Evolutionary conservation across 2,329 filamentous ascomycete species (phyloP), one percentile per base, ranked within the genome.

Genomic region (Atkinsonella hypoxylon): DNA sequence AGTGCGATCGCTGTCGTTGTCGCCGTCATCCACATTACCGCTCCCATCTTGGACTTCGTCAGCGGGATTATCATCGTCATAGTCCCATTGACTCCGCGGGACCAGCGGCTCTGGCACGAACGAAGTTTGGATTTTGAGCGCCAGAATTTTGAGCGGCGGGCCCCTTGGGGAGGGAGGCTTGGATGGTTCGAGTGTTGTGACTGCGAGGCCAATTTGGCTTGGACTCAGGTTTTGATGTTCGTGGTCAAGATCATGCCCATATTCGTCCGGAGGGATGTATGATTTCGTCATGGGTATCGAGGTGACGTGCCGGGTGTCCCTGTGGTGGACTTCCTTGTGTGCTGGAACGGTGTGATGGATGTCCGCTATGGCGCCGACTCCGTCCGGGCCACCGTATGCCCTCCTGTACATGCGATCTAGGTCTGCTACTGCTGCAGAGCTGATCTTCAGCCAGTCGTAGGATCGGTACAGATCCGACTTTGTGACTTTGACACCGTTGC

Each of bases 401-500:
- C 70, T 69, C 32, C 70, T 69, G 59, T 82, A 82, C 69, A 78
- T 79, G 50, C 67, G 66, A 52, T 77, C 73, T 2, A 83, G 73
- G 39, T 81, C 78, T 0, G 61, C 57, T 10, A 83, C 61, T 2
- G 78, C 76, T 1, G 63, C 59, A 15, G 73, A 69, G 32, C 69
- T 70, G 39, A 81, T 68, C 15, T 70, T 70, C n/a, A 82, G 67
- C 72, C 77, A 79, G 53, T 75, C 72, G 54, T 82, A 84, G 2
- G 71, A 75, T 11, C 74, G 67, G 45, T 77, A 62, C 17, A 85
- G 66, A 47, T 77, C 71, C 4, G 71, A 67, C 52, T 74, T 74
- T 2, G 67, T 64, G 10, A 83, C 63, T n/a, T 71, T 70, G 9
- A 65, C 63, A 1, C 76, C 72, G 20, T 73, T 70, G 52, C 71